A percentile compares a stretch with the other conserved stretches of the same genome.
Evolutionary conservation across 2,329 filamentous ascomycete species (phyloP).

Genomic region (Fusarium pseudonygamai): DNA sequence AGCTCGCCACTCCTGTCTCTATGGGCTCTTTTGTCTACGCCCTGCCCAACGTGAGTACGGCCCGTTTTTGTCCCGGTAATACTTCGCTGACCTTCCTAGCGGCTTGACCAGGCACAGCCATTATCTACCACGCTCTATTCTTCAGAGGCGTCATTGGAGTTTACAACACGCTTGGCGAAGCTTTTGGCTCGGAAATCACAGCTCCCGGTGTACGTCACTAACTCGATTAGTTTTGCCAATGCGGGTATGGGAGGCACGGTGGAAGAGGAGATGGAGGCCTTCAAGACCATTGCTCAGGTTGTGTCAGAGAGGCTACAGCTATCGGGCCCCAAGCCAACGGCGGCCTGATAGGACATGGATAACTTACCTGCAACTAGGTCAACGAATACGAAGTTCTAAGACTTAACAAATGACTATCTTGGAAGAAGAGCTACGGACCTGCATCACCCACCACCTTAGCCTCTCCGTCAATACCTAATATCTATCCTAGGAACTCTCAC

Average conservation of each 20-base stretch:
- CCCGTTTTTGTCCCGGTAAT: constrained; percentile 1
- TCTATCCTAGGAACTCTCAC: not conserved
- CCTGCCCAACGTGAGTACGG: constrained; percentile 78
- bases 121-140: constrained; percentile 83
- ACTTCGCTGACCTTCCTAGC: constrained; percentile 48
- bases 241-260: constrained; percentile 81
- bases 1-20: constrained; percentile 59
- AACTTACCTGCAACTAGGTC: not conserved
- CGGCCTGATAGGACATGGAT: not conserved
- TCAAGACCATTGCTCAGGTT: constrained; percentile 77
- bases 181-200: constrained; percentile 77
- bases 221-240: constrained; percentile 80
- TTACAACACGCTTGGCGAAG: constrained; percentile 85
- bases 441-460: not conserved
- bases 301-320: constrained; percentile 54
- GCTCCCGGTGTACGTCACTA: constrained; percentile 88
- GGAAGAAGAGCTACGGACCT: not conserved
- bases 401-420: not conserved
- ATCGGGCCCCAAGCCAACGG: constrained; percentile 14
- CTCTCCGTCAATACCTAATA: not conserved
- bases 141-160: constrained; percentile 81
- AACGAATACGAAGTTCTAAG: not conserved
- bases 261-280: constrained; percentile 94
- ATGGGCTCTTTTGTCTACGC: constrained; percentile 95
- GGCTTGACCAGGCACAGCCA: constrained; percentile 66